Evolutionary conservation across 768 basidiomycete species (phyloP).

Genomic region (Panellus pusillus): DNA sequence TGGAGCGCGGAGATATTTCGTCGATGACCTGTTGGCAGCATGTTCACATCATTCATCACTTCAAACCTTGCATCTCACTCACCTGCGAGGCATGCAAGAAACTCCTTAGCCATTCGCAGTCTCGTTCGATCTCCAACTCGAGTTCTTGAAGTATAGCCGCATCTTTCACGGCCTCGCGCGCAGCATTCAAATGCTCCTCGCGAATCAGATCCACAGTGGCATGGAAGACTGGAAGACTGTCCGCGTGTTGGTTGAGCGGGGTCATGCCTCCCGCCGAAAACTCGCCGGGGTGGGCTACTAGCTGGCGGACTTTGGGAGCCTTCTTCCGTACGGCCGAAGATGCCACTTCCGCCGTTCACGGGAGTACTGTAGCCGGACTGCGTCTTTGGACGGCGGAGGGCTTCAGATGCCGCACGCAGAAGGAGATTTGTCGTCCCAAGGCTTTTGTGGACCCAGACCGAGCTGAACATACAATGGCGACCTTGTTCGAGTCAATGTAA

Average conservation of each 20-base stretch:
- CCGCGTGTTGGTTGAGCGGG: slow-evolving; percentile 9
- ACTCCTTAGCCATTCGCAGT: slow-evolving; percentile 83
- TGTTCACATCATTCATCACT: background rate
- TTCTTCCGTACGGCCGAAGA: slow-evolving; percentile 41
- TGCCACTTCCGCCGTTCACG: slow-evolving; percentile 30
- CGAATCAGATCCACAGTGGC: slow-evolving; percentile 84
- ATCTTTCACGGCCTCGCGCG: slow-evolving; percentile 57
- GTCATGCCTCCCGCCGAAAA: slow-evolving; percentile 17
- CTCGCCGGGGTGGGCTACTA: slow-evolving; percentile 32
- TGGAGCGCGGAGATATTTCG: slow-evolving; percentile 92
- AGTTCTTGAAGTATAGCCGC: slow-evolving; percentile 69
- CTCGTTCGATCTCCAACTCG: slow-evolving; percentile 80
- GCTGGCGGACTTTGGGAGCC: slow-evolving; percentile 39
- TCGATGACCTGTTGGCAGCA: slow-evolving; percentile 74
- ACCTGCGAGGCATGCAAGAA: slow-evolving; percentile 93
- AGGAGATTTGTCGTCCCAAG: slow-evolving; percentile 92
- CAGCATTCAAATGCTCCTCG: slow-evolving; percentile 84
- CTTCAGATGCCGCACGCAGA: slow-evolving; percentile 83
- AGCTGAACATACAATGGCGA: slow-evolving; percentile 95
- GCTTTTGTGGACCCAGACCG: slow-evolving; percentile 94
- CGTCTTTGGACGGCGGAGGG: slow-evolving; percentile 51
- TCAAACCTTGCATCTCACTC: slow-evolving; percentile 22
- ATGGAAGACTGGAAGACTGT: slow-evolving; percentile 56
- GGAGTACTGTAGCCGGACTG: slow-evolving; percentile 54
- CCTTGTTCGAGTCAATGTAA: slow-evolving; percentile 75